Conservation (phyloP, 2,329 filamentous ascomycete species). For the Colletotrichum sp. region DNA sequence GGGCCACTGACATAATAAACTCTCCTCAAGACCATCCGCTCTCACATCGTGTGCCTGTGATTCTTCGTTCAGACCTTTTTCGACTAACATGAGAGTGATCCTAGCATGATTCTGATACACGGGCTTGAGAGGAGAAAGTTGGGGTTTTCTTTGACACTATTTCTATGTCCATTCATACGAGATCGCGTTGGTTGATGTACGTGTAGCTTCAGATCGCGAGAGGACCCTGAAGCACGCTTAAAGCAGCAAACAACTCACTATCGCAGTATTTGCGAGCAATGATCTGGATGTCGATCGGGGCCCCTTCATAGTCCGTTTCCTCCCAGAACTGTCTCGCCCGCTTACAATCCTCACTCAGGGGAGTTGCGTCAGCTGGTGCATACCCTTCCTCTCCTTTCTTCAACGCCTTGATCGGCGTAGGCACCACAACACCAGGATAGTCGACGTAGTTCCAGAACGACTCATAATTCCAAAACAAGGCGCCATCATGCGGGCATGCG, state of each 20-base stretch:
- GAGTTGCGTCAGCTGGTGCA: constrained; percentile 11
- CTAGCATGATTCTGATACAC: not conserved
- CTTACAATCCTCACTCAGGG: constrained; percentile 33
- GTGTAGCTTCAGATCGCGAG: not conserved
- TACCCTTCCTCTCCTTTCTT: constrained; percentile 30
- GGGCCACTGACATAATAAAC: not conserved
- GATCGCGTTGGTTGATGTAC: not conserved
- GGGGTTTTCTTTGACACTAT: not conserved
- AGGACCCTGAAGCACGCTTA: not conserved
- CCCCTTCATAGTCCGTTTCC: constrained; percentile 33
- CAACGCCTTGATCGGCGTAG: constrained; percentile 34
- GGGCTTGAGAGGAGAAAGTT: not conserved
- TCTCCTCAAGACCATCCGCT: not conserved
- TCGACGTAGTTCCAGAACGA: constrained; percentile 42
- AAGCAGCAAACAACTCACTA: constrained; percentile 35
- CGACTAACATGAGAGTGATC: not conserved
- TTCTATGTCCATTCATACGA: not conserved
- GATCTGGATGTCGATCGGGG: constrained; percentile 43
- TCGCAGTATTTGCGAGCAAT: constrained; percentile 38
- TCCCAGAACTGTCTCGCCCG: constrained; percentile 37
- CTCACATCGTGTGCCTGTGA: not conserved
- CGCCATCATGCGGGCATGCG: constrained; percentile 39
- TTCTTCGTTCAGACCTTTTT: not conserved
- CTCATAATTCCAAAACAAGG: constrained; percentile 38
- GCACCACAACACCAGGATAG: constrained; percentile 37